A percentile compares a stretch with the other conserved stretches of the same genome.
Evolutionary conservation across 805 yeast genomes (phyloP).

Genomic region (Hanseniaspora nectarophila): DNA sequence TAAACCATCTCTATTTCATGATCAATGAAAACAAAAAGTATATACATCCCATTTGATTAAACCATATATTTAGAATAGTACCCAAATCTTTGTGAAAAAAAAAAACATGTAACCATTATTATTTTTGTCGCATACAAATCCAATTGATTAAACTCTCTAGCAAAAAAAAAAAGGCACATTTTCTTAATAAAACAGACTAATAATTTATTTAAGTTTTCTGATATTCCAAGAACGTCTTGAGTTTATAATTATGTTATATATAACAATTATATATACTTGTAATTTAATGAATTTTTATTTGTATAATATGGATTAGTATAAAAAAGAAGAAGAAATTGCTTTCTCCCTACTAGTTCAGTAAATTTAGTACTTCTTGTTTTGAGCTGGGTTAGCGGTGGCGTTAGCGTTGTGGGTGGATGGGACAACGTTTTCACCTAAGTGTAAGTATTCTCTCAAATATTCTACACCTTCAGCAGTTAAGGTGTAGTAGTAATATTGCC

Average conservation of each 20-base stretch:
- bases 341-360: neutral
- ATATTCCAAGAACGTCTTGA: conserved; percentile 14
- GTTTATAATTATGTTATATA: conserved; percentile 11
- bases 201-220: conserved; percentile 5
- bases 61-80: too few relatives aligned
- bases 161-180: too few relatives aligned
- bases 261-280: conserved; percentile 6
- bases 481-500: conserved; percentile 99
- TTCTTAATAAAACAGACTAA: too few relatives aligned
- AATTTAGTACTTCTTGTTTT: conserved; percentile 38
- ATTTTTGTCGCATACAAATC: too few relatives aligned
- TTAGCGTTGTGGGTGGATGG: conserved; percentile 95
- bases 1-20: too few relatives aligned
- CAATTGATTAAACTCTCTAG: neutral
- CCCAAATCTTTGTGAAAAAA: neutral
- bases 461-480: conserved; percentile 99
- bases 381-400: conserved; percentile 65
- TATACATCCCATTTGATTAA: too few relatives aligned
- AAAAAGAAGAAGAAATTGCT: too few relatives aligned
- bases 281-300: neutral
- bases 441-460: conserved; percentile 93
- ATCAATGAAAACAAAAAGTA: too few relatives aligned
- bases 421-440: conserved; percentile 96
- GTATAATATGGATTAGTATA: neutral
- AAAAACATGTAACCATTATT: too few relatives aligned